These are phyloP conservation scores for Ustilago vetiveriae DNA, from an alignment of 1,284 basidiomycete species.

Conservation along the genomic window DNA sequence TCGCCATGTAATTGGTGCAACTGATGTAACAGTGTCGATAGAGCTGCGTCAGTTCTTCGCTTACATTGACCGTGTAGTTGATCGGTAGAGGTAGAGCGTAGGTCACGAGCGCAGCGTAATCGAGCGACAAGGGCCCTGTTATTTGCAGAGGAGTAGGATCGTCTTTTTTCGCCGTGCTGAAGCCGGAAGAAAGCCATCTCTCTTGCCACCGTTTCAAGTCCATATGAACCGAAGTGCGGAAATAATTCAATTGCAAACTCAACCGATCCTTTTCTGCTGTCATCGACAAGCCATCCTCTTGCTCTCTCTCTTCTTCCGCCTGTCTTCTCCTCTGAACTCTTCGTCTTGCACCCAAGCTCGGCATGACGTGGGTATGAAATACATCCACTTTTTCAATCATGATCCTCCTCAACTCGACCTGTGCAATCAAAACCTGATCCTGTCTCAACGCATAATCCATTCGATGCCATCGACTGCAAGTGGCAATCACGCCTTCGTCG, in stretches of 20 bases:
- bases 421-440: conserved; percentile 49
- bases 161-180: not conserved
- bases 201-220: conserved; percentile 52
- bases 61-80: conserved; percentile 23
- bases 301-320: no score
- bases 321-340: no score
- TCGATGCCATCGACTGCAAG: conserved; percentile 37
- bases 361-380: conserved; percentile 41
- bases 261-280: no score
- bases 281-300: no score
- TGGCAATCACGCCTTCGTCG: conserved; percentile 45
- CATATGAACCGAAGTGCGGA: conserved; percentile 32
- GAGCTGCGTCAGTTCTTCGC: conserved; percentile 15
- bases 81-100: conserved; percentile 43
- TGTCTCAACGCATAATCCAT: conserved; percentile 31
- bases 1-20: conserved; percentile 44
- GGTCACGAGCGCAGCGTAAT: conserved; percentile 44
- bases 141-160: conserved; percentile 26
- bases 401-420: conserved; percentile 39
- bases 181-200: conserved; percentile 21
- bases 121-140: conserved; percentile 28
- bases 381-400: conserved; percentile 28
- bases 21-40: conserved; percentile 40
- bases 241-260: conserved; percentile 39
- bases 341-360: conserved; percentile 11